Base-by-base conservation (phyloP, 1,284 basidiomycete species). In the Sporisorium graminicola region DNA sequence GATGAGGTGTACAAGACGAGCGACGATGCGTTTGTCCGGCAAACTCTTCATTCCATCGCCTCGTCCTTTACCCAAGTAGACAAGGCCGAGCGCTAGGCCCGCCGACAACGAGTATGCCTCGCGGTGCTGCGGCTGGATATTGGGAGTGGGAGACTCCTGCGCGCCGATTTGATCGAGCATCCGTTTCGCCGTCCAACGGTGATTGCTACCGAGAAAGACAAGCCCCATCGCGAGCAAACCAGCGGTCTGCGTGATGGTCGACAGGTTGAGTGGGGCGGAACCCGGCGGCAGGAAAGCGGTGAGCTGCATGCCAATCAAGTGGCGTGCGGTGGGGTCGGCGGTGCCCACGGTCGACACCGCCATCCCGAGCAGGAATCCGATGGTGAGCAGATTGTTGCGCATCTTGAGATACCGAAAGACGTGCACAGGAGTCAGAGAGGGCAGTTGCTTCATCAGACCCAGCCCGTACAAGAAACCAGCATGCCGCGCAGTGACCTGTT, bases 381-480 rank as follows among this genome's bases (percentile, higher is more conserved):
- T 94, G 5, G 94, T 95, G 0, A 95, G 98, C 66, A 94, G 89
- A 79, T 98, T 94, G 85, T 99, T 95, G 80, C 98, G 95, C 8
- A 93, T 93, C 7, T 94, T 94, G 72, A 99, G 90, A 85, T 98
- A 98, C 16, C 91, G 90, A 85, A 95, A 89, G n/a, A 88, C 88
- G 67, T 89, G 88, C 90, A 94, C 95, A 0, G 94, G 93, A 73
- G 94, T 87, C 89, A 99, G 91, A 54, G 91, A 90, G 61, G 91
- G 91, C 75, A 99, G 88, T 84, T 98, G 95, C 0, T 95, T 95
- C 1, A 91, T 93, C 40, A 99, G 88, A 0, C 97, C 97, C 2
- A 99, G 89, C 13, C 94, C 97, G 50, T 94, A 91, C 44, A 99
- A 88, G 87, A 98, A 95, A 0, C 97, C 97, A 16, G 95, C 97